Base-by-base conservation (phyloP, 2,329 filamentous ascomycete species). In the Calonectria pseudoturangicola region DNA sequence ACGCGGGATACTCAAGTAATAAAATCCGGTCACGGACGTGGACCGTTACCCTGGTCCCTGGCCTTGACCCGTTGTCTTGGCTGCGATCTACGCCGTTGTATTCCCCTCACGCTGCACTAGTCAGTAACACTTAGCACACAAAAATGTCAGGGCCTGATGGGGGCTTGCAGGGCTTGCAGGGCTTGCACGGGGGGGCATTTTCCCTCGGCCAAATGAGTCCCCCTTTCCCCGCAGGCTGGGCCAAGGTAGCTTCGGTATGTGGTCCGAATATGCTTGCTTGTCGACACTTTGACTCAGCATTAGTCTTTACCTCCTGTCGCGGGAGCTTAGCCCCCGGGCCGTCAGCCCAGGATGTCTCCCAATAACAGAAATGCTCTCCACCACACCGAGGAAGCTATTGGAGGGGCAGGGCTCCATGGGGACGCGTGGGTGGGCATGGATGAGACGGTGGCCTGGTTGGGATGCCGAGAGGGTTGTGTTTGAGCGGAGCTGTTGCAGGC, bases 1-100 rank as follows among this genome's bases (percentile, higher is more conserved):
- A 74, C n/a, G 54, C 30, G 54, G 30, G 54, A 30, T 58, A 58
- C 30, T 58, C n/a, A 25, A 58, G 54, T 15, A 66, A 68, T 30
- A 72, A 68, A 60, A 71, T 69, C 74, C 66, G 73, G 73, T 73
- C 75, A 77, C 77, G 76, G 77, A 73, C 76, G 76, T 45, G 45
- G 27, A 75, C 74, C 75, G 69, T 76, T 39, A 68, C 70, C 70
- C 68, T 70, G 70, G 64, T 41, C n/a, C 15, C 70, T 60, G 43
- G 54, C 47, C 33, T 58, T 58, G 54, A 39, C 33, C 54, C 54
- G 27, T 18, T 58, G 54, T 58, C 54, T 39, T 58, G 54, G 54
- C 54, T n/a, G 30, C 70, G 62, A 69, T 67, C 41, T 71, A 28
- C 50, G 36, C 54, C 54, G 54, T 58, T 58, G 54, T 25, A 58